Evolutionary conservation across 1,139 yeast genomes (phyloP).

Genomic region (Candida neerlandica): DNA sequence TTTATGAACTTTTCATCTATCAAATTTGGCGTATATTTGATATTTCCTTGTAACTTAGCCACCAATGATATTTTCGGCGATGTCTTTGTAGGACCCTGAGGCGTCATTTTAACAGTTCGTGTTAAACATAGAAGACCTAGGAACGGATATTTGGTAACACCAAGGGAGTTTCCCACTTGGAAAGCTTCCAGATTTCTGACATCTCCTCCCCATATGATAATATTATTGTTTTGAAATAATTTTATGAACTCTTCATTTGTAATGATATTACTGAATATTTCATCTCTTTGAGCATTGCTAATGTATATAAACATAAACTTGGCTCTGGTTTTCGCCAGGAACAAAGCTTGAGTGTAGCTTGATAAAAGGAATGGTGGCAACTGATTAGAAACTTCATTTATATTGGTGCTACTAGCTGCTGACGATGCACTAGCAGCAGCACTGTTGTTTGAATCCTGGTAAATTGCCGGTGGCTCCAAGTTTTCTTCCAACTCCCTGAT

Average conservation of each 20-base stretch:
- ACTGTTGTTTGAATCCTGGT: background rate
- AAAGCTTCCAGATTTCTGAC: conserved; percentile 78
- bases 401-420: background rate
- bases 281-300: conserved; percentile 70
- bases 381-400: background rate
- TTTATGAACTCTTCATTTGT: conserved; percentile 54
- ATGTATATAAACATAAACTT: conserved; percentile 74
- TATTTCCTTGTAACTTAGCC: conserved; percentile 57
- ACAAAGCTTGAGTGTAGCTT: conserved; percentile 76
- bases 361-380: conserved; percentile 64
- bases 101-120: conserved; percentile 55
- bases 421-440: background rate
- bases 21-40: conserved; percentile 16
- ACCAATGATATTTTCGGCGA: conserved; percentile 62
- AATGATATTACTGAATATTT: conserved; percentile 59
- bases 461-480: conserved; percentile 21
- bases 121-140: conserved; percentile 69
- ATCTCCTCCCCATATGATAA: conserved; percentile 88
- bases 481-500: conserved; percentile 40
- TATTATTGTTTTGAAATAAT: conserved; percentile 48
- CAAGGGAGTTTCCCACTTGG: conserved; percentile 77
- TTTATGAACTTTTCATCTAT: conserved; percentile 44
- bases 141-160: conserved; percentile 78
- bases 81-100: conserved; percentile 57
- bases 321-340: conserved; percentile 64